These are phyloP conservation scores for Turnera subulata DNA, from an alignment of 345 rosid genomes.

Conservation along the genomic window DNA sequence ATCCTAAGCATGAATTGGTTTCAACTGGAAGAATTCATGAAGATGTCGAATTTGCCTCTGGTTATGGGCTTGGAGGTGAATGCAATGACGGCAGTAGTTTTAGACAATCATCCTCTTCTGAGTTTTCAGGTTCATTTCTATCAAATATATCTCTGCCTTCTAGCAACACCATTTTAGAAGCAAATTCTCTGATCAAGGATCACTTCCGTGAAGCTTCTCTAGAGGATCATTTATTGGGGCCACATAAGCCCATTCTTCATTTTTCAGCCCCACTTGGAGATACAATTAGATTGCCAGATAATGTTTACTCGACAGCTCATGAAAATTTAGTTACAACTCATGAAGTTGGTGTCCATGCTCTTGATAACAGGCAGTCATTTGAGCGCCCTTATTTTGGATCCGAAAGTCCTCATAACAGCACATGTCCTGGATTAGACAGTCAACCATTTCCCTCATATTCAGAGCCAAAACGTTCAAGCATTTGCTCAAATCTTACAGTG, in stretches of 20 bases:
- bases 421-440: neutral
- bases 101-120: slow-evolving; percentile 7
- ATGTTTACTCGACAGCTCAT: slow-evolving; percentile 14
- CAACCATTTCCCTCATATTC: slow-evolving; percentile 15
- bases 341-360: slow-evolving; percentile 23
- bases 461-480: slow-evolving; percentile 19
- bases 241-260: neutral
- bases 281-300: neutral
- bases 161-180: slow-evolving; percentile 4
- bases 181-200: neutral
- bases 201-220: neutral
- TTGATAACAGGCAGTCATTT: slow-evolving; percentile 11
- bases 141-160: slow-evolving; percentile 12
- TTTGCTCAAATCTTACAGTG: slow-evolving; percentile 8
- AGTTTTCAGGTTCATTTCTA: slow-evolving; percentile 12
- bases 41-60: slow-evolving; percentile 18
- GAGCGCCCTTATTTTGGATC: slow-evolving; percentile 10
- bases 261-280: neutral
- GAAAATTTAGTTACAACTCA: slow-evolving; percentile 20
- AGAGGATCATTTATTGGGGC: neutral
- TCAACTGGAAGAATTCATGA: slow-evolving; percentile 15
- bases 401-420: slow-evolving; percentile 4
- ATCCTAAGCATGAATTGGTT: neutral
- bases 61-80: slow-evolving; percentile 23
- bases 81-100: slow-evolving; percentile 21